A percentile compares a stretch with the other conserved stretches of the same genome.
phyloP scores from a whole-genome alignment of 345 rosid genomes.

The Linum tenue region DNA sequence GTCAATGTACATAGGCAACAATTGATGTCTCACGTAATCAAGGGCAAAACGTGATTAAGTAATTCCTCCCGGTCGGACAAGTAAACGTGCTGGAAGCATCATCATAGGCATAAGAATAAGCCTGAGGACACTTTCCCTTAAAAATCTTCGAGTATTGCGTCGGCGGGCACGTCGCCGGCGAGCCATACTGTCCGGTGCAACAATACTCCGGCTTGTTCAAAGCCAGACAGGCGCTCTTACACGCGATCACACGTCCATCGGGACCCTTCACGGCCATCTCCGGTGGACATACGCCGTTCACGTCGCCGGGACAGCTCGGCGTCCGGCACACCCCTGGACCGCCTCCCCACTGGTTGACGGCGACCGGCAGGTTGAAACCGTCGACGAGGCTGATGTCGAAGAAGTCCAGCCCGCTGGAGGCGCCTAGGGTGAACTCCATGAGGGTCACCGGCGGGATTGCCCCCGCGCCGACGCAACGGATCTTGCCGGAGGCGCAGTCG shows the following conservation, averaged over 20 bases:
- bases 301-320: constrained; percentile 66
- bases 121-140: too few species aligned
- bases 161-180: constrained; percentile 74
- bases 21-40: too few species aligned
- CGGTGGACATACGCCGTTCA: constrained; percentile 68
- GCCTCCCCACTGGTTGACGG: constrained; percentile 78
- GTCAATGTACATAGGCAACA: too few species aligned
- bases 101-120: too few species aligned
- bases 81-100: too few species aligned
- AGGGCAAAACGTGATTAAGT: too few species aligned
- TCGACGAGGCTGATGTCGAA: constrained; percentile 89
- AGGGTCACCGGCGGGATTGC: constrained; percentile 79
- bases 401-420: constrained; percentile 59
- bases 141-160: constrained; percentile 44
- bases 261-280: constrained; percentile 48
- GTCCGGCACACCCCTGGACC: constrained; percentile 44
- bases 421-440: constrained; percentile 75
- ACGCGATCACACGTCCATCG: constrained; percentile 35
- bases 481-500: constrained; percentile 68
- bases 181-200: constrained; percentile 57
- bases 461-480: constrained; percentile 69
- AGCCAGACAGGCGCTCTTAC: constrained; percentile 90
- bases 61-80: too few species aligned
- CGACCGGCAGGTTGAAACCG: constrained; percentile 80
- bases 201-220: constrained; percentile 70